Evolutionary conservation across 116 monocot genomes (phyloP).

Genomic region (Phalaenopsis hybrid): DNA sequence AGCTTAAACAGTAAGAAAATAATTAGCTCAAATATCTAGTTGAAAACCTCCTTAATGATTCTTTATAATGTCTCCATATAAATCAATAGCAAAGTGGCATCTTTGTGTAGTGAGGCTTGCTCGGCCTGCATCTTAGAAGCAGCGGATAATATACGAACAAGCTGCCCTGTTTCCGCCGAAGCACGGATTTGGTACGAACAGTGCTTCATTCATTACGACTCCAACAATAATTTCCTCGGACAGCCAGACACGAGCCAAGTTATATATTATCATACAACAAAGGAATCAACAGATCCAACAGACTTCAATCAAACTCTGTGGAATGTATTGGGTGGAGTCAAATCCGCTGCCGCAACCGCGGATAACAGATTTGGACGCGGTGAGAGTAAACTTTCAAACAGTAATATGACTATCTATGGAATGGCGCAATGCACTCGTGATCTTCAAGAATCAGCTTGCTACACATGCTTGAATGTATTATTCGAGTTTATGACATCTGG

Average conservation of each 20-base stretch:
- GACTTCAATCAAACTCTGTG: not conserved
- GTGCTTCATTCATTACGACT: slow-evolving; percentile 25
- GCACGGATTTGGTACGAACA: slow-evolving; percentile 26
- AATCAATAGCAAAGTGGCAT: no score
- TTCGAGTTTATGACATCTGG: not conserved
- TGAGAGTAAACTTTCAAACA: not conserved
- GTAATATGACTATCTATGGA: not conserved
- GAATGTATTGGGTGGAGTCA: not conserved
- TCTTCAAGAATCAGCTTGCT: not conserved
- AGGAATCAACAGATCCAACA: not conserved
- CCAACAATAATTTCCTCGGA: not conserved
- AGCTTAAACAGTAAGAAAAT: not conserved
- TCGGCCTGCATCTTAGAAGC: slow-evolving; percentile 19
- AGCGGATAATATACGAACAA: not conserved
- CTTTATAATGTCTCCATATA: not conserved
- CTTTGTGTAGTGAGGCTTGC: not conserved
- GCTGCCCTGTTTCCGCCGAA: slow-evolving; percentile 9
- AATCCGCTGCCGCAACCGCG: not conserved
- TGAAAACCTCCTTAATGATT: slow-evolving; percentile 1
- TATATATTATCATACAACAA: not conserved
- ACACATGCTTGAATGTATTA: not conserved
- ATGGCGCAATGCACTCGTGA: not conserved
- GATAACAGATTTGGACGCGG: not conserved
- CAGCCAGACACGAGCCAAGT: not conserved
- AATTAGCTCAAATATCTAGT: not conserved